A percentile compares a stretch with the other conserved stretches of the same genome.
Conservation (phyloP, 441 rosid species). For the Aquilaria agallochum region DNA sequence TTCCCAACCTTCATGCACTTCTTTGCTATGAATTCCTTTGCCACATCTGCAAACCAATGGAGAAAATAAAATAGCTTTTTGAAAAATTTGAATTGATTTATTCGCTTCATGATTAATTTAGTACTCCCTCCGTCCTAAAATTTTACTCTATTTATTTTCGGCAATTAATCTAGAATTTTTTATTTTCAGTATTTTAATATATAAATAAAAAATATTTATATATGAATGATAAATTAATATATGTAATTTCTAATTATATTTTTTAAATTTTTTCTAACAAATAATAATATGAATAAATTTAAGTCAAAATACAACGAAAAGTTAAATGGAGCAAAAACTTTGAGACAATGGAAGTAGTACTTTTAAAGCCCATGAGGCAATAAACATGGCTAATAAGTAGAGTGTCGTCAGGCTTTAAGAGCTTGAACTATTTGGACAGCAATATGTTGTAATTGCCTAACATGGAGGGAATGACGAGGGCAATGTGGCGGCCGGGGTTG, state of each 20-base stretch:
- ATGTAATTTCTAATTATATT: no score
- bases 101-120: background rate
- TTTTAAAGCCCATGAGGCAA: conserved; percentile 81
- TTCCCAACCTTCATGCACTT: conserved; percentile 74
- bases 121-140: no score
- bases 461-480: conserved; percentile 48
- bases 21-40: conserved; percentile 74
- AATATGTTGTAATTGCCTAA: conserved; percentile 38
- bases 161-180: no score
- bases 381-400: conserved; percentile 69
- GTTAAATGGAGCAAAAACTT: no score
- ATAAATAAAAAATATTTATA: no score
- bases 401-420: conserved; percentile 73
- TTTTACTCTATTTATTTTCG: no score
- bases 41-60: conserved; percentile 38
- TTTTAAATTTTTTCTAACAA: no score
- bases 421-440: conserved; percentile 79
- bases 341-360: conserved; percentile 13
- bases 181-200: no score
- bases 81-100: no score
- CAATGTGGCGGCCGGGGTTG: conserved; percentile 83
- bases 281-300: no score
- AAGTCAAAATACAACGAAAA: no score
- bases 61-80: background rate
- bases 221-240: no score